These are phyloP conservation scores for Aspergillus chevalieri DNA, from an alignment of 2,329 filamentous ascomycete species.

Conservation along the genomic window DNA sequence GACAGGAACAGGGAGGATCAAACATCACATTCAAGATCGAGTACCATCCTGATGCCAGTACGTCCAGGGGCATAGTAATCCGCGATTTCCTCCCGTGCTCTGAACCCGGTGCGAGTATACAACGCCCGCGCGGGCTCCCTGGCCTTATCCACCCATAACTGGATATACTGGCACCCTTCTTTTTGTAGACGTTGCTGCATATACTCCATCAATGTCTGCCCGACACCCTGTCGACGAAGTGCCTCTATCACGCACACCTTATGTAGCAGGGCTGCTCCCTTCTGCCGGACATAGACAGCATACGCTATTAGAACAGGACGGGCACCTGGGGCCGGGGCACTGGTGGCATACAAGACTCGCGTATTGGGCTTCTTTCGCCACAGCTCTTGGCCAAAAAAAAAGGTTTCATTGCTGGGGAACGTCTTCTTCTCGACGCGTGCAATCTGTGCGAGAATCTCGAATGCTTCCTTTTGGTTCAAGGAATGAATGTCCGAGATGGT, in stretches of 20 bases:
- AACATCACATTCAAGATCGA: conserved; percentile 26
- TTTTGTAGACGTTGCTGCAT: conserved; percentile 38
- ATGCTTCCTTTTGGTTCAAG: conserved; percentile 28
- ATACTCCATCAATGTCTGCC: conserved; percentile 39
- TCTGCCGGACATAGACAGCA: conserved; percentile 42
- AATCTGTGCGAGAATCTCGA: conserved; percentile 31
- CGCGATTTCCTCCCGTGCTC: conserved; percentile 39
- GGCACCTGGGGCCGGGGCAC: conserved; percentile 7
- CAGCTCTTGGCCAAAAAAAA: conserved; percentile 43
- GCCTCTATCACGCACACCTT: conserved; percentile 47
- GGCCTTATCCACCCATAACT: conserved; percentile 48
- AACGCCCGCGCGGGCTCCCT: conserved; percentile 40
- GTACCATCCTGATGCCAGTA: conserved; percentile 41
- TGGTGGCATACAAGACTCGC: conserved; percentile 33
- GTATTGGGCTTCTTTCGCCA: conserved; percentile 45
- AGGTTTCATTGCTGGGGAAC: conserved; percentile 48
- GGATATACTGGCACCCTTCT: conserved; percentile 44
- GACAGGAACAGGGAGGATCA: conserved; percentile 15
- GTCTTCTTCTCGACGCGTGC: conserved; percentile 44
- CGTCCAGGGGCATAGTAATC: conserved; percentile 49
- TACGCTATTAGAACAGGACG: conserved; percentile 38
- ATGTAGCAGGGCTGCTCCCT: conserved; percentile 43
- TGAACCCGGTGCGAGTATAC: conserved; percentile 43
- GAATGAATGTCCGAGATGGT: conserved; percentile 34
- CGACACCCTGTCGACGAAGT: conserved; percentile 44